Conservation (phyloP, 306 rosid species). For the Citrullus mucosospermus region DNA sequence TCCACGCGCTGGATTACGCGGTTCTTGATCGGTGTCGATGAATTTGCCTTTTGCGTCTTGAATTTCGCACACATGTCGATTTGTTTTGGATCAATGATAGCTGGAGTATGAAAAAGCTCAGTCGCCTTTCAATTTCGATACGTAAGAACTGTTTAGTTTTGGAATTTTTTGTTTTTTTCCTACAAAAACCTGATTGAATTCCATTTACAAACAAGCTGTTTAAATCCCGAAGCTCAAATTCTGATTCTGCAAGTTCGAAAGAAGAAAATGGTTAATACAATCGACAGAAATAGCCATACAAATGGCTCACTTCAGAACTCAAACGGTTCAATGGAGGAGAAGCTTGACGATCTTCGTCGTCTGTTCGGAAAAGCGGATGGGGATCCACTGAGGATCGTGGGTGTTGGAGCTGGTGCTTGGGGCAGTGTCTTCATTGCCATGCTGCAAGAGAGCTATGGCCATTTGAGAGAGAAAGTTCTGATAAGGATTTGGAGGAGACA, state of each 20-base stretch:
- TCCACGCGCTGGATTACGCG: background rate
- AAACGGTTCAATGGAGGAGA: conserved; percentile 51
- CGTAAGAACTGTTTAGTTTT: background rate
- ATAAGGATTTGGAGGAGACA: conserved; percentile 87
- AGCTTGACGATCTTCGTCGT: conserved; percentile 67
- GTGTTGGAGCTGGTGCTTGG: conserved; percentile 98
- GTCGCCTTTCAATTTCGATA: background rate
- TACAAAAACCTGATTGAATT: background rate
- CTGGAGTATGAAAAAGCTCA: background rate
- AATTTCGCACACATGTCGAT: background rate
- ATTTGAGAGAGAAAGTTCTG: conserved; percentile 54
- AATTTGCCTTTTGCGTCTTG: background rate
- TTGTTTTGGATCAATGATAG: background rate
- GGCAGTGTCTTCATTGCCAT: conserved; percentile 86
- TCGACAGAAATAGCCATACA: conserved; percentile 12
- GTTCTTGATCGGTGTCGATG: background rate
- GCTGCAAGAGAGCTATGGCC: conserved; percentile 77
- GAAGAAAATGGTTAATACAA: conserved; percentile 34
- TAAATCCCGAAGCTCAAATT: background rate
- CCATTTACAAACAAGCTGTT: background rate
- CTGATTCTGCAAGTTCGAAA: conserved; percentile 9
- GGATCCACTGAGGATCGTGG: conserved; percentile 82
- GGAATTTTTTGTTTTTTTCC: background rate
- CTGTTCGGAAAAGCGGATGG: conserved; percentile 62
- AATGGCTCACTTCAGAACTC: conserved; percentile 33